These are phyloP conservation scores for Saccharomycopsis schoenii DNA, from an alignment of 805 yeast genomes.

Conservation along the genomic window DNA sequence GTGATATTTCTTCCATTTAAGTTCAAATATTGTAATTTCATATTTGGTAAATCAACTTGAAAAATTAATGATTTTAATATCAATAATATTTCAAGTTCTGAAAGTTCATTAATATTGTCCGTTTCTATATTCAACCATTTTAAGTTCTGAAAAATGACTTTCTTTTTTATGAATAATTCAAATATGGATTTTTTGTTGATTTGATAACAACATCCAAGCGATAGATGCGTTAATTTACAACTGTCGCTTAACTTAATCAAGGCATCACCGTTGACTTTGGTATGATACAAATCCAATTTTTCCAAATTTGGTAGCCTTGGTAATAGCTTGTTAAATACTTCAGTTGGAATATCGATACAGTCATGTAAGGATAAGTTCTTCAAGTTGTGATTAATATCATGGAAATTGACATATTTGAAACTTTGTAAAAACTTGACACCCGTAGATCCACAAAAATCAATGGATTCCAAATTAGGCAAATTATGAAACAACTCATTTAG, in stretches of 20 bases:
- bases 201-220: conserved; percentile 30
- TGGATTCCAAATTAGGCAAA: conserved; percentile 47
- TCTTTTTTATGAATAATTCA: conserved; percentile 9
- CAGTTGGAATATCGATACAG: conserved; percentile 64
- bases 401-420: conserved; percentile 27
- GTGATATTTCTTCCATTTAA: conserved; percentile 12
- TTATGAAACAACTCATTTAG: conserved; percentile 45
- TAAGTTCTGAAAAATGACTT: background rate
- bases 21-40: conserved; percentile 13
- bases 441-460: conserved; percentile 87
- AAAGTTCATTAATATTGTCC: conserved; percentile 13
- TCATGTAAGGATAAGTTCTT: conserved; percentile 65
- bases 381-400: conserved; percentile 24
- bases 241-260: conserved; percentile 45
- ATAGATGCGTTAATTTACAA: conserved; percentile 62
- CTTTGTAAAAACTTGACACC: conserved; percentile 51
- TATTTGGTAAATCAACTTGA: conserved; percentile 2
- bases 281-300: conserved; percentile 72
- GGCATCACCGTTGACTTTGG: conserved; percentile 59
- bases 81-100: conserved; percentile 10
- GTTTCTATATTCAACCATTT: conserved; percentile 17
- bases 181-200: conserved; percentile 8
- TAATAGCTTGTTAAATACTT: conserved; percentile 45
- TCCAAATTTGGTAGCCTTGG: conserved; percentile 47
- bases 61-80: conserved; percentile 6